Evolutionary conservation across 352 stramenopile genomes (phyloP), one percentile per base, ranked within the genome.

Genomic region (Hyaloperonospora arabidopsidis): DNA sequence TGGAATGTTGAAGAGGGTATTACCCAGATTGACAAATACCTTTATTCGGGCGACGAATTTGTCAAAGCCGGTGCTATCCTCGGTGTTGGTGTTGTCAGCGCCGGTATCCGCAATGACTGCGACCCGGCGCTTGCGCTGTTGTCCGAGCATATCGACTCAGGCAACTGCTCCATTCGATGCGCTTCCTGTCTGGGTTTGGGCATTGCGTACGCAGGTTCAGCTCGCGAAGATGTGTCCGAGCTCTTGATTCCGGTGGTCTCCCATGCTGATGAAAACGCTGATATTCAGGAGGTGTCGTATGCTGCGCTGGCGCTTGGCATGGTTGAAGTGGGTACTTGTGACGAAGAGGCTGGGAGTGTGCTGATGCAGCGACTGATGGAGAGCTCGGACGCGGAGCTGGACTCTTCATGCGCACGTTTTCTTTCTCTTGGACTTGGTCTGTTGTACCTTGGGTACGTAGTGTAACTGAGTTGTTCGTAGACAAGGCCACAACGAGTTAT

Each of bases 1-100:
- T 99, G 97, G 97, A 99, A 99, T 72, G 95, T 99, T 4, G 97
- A 99, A 70, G 97, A 99, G 76, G 96, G 97, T 19, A 88, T 99
- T 54, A 98, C 95, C 50, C 86, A 98, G 63, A 98, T 99, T 71
- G 97, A 99, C 68, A 99, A 99, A 79, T 99, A 97, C 67, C 77
- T 99, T 38, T 98, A 99, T 79, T 98, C 89, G 49, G 93, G 86
- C 13, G 97, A 99, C 59, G 93, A 98, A 47, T 96, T 98, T 52
- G 94, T 99, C 45, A 98, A 98, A 74, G 97, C 97, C 21, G 97
- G 97, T 22, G 97, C 96, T 23, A 95, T 97, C 29, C 80, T 99
- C 21, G 96, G 93, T 38, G 92, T 99, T 28, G 97, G 97, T 39
- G 95, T 99, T 54, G 79, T 99, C 1, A 92, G 72, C 44, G 81